These are phyloP conservation scores for Penicillium sp. DNA, from an alignment of 2,329 filamentous ascomycete species.

Conservation along the genomic window DNA sequence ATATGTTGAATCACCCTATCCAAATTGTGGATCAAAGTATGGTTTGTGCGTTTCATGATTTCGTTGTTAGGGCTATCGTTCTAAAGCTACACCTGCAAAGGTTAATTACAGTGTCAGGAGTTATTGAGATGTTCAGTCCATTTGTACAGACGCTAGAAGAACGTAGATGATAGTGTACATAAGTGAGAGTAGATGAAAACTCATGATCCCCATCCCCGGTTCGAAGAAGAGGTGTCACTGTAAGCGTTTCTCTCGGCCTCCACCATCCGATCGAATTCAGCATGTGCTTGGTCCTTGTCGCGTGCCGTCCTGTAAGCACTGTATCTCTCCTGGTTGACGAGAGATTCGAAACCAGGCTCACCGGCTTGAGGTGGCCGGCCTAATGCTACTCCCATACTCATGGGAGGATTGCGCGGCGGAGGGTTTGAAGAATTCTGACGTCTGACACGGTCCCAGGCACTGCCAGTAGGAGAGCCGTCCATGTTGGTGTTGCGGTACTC, in stretches of 20 bases:
- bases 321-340: constrained; percentile 11
- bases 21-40: constrained; percentile 3
- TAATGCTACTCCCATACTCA: no score
- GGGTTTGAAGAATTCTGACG: constrained; percentile 24
- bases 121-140: not conserved
- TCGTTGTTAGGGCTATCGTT: not conserved
- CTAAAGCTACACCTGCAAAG: constrained; percentile 19
- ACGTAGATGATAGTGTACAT: constrained; percentile 10
- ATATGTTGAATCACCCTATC: constrained; percentile 1
- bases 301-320: constrained; percentile 22
- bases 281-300: constrained; percentile 39
- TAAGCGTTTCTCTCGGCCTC: constrained; percentile 36
- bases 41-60: not conserved
- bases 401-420: no score
- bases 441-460: constrained; percentile 39
- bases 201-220: constrained; percentile 15
- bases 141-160: not conserved
- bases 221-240: constrained; percentile 12
- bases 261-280: constrained; percentile 42
- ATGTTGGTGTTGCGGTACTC: constrained; percentile 26
- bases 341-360: no score
- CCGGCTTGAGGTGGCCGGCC: no score
- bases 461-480: constrained; percentile 18
- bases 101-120: constrained; percentile 13
- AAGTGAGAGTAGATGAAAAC: not conserved